Conservation (phyloP, 176 grass and related monocot species). For the Zea mays region Zm-B73-REFERENCE-NAM-5.0 NC_050104.1:129481001-129481500, state of each 20-base stretch:
- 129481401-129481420: slow-evolving; percentile 66
- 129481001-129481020: slow-evolving; percentile 73
- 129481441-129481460: slow-evolving; percentile 28
- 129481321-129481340: not conserved
- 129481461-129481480: not conserved
- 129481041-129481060: not conserved
- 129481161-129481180: slow-evolving; percentile 77
- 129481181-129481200: slow-evolving; percentile 63
- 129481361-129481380: slow-evolving; percentile 34
- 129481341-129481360: not conserved
- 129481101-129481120: slow-evolving; percentile 32
- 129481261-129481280: slow-evolving; percentile 51
- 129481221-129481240: slow-evolving; percentile 72
- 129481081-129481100: not conserved
- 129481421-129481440: slow-evolving; percentile 48
- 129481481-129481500: slow-evolving; percentile 24
- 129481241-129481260: slow-evolving; percentile 55
- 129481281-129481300: slow-evolving; percentile 55
- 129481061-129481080: not conserved
- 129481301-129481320: slow-evolving; percentile 41
- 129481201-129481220: slow-evolving; percentile 48
- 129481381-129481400: slow-evolving; percentile 53
- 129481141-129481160: slow-evolving; percentile 59
- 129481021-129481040: slow-evolving; percentile 30
- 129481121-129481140: slow-evolving; percentile 62